Percentiles rank a stretch among this genome's conserved stretches.
phyloP scores from a whole-genome alignment of 2,329 filamentous ascomycete species.

The Pseudocercospora fuligena region DNA sequence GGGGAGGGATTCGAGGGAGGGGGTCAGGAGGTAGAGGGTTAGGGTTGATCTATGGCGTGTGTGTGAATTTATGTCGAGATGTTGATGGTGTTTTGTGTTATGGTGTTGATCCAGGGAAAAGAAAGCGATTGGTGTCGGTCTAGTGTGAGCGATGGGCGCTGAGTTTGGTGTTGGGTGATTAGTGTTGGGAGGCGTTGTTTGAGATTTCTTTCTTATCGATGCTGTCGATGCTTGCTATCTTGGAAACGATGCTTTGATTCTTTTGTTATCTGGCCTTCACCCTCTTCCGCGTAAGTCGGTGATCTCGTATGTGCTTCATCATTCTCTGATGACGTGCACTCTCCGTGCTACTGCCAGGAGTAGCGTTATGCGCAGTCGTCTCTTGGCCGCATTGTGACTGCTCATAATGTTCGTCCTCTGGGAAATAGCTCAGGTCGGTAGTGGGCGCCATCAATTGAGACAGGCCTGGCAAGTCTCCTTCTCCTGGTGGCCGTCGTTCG shows the following conservation, averaged over 20 bases:
- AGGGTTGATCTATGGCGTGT: background rate
- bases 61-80: background rate
- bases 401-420: background rate
- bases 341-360: background rate
- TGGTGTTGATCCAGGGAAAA: background rate
- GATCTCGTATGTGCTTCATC: background rate
- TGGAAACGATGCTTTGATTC: background rate
- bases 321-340: background rate
- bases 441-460: background rate
- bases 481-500: background rate
- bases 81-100: background rate
- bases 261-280: background rate
- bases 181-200: background rate
- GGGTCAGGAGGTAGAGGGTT: background rate
- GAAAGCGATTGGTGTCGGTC: background rate
- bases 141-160: background rate
- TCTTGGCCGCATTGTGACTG: background rate
- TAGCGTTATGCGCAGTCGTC: background rate
- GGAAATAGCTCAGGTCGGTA: background rate
- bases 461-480: background rate
- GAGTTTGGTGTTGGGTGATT: background rate
- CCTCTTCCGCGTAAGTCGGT: background rate
- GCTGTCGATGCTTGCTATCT: background rate
- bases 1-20: constrained; percentile 5
- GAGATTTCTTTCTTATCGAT: background rate